These are phyloP conservation scores for Rhizopus arrhizus DNA, from an alignment of 371 early-diverging fungal genomes.

Conservation along the genomic window DNA sequence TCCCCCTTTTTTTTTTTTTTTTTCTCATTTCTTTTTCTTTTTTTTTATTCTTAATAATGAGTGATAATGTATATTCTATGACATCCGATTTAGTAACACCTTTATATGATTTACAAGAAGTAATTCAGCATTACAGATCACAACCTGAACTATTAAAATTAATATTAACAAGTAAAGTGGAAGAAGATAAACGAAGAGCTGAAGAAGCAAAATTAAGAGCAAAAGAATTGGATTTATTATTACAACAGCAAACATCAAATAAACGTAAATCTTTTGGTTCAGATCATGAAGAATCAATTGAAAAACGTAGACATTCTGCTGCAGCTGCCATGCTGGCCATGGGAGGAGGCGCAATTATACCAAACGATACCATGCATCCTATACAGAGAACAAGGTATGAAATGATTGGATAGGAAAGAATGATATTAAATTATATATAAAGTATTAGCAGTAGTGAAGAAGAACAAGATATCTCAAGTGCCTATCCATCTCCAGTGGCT, in stretches of 20 bases:
- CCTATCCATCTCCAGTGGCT: slow-evolving; percentile 40
- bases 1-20: background rate
- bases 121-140: slow-evolving; percentile 57
- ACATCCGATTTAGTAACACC: slow-evolving; percentile 1
- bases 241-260: slow-evolving; percentile 23
- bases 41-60: slow-evolving; percentile 1
- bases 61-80: background rate
- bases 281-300: slow-evolving; percentile 8
- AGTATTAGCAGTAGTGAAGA: background rate
- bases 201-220: slow-evolving; percentile 64
- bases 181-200: slow-evolving; percentile 67
- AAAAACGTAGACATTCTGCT: slow-evolving; percentile 37
- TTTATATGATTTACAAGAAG: slow-evolving; percentile 55
- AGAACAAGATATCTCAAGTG: slow-evolving; percentile 5
- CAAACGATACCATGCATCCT: background rate
- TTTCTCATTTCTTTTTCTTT: background rate
- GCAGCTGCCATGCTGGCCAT: slow-evolving; percentile 57
- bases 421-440: too few relatives aligned
- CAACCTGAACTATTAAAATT: slow-evolving; percentile 67
- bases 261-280: slow-evolving; percentile 15
- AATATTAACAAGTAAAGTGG: slow-evolving; percentile 64
- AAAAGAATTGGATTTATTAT: slow-evolving; percentile 54
- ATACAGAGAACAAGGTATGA: background rate
- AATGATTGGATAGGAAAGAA: too few relatives aligned
- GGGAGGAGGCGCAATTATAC: slow-evolving; percentile 21